These are phyloP conservation scores for Phytophthora tubulina DNA, from an alignment of 352 stramenopile species.

Conservation along the genomic window DNA sequence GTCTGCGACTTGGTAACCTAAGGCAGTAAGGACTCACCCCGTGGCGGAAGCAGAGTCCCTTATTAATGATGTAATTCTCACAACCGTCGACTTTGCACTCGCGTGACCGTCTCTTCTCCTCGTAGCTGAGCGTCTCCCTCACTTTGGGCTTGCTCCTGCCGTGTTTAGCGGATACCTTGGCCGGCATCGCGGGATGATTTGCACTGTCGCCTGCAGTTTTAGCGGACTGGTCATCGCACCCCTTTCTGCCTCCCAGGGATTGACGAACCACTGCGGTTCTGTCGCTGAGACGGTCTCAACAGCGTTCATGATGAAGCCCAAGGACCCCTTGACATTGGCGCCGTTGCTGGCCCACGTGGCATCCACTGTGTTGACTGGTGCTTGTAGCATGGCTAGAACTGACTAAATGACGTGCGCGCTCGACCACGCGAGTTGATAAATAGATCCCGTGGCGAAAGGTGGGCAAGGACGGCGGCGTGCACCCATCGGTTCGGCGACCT, in stretches of 20 bases:
- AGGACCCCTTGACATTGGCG: slow-evolving; percentile 14
- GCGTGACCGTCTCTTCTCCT: slow-evolving; percentile 46
- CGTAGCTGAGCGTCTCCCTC: slow-evolving; percentile 18
- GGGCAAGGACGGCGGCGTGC: too few species aligned
- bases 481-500: too few species aligned
- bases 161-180: slow-evolving; percentile 3
- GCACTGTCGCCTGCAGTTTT: not conserved
- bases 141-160: slow-evolving; percentile 4
- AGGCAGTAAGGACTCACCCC: slow-evolving; percentile 34
- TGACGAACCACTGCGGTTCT: slow-evolving; percentile 6
- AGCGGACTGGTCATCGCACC: not conserved
- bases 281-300: slow-evolving; percentile 10
- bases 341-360: not conserved
- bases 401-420: not conserved
- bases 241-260: slow-evolving; percentile 4
- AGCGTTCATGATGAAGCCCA: slow-evolving; percentile 38
- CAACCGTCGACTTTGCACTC: slow-evolving; percentile 51
- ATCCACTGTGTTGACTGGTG: slow-evolving; percentile 14
- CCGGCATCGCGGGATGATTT: not conserved
- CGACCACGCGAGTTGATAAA: slow-evolving; percentile 5
- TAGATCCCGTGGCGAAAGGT: slow-evolving; percentile 5
- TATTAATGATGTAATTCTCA: slow-evolving; percentile 59
- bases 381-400: slow-evolving; percentile 9
- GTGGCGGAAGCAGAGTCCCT: slow-evolving; percentile 57
- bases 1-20: not conserved